Conservation (phyloP, 176 grass and related monocot species). For the Juncus inflexus region DNA sequence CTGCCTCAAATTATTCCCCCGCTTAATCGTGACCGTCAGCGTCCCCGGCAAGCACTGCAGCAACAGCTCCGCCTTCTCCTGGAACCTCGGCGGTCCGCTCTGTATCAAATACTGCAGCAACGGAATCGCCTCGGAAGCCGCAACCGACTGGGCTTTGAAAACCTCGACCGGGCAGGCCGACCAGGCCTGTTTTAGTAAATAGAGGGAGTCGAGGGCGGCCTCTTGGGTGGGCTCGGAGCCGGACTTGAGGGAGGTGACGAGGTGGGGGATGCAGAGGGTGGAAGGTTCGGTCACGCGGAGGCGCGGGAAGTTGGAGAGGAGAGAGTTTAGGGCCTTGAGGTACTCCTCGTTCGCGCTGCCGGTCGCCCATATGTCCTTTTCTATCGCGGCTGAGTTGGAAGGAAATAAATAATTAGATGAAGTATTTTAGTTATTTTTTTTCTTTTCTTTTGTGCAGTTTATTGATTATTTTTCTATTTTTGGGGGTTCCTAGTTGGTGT, state of each 20-base stretch:
- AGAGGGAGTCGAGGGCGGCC: conserved; percentile 92
- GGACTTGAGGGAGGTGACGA: conserved; percentile 94
- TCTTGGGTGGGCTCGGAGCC: conserved; percentile 96
- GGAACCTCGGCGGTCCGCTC: conserved; percentile 93
- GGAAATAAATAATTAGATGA: conserved; percentile 6
- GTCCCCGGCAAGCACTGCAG: conserved; percentile 97
- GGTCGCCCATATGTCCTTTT: conserved; percentile 94
- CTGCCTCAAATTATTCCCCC: conserved; percentile 86
- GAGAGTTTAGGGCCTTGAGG: conserved; percentile 87
- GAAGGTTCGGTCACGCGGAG: conserved; percentile 92
- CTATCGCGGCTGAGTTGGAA: conserved; percentile 70
- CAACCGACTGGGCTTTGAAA: conserved; percentile 96
- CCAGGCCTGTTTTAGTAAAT: conserved; percentile 98
- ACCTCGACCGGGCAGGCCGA: conserved; percentile 84
- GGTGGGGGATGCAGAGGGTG: conserved; percentile 86
- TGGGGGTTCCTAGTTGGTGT: no score
- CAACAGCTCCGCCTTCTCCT: conserved; percentile 92
- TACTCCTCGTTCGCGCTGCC: conserved; percentile 97
- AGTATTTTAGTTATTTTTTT: not conserved
- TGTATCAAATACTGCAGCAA: conserved; percentile 98
- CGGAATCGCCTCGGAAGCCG: conserved; percentile 96
- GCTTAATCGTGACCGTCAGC: conserved; percentile 93
- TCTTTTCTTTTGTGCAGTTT: no score
- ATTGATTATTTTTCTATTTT: no score
- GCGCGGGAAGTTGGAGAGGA: conserved; percentile 94